phyloP scores from a whole-genome alignment of 441 rosid species.

The Populus trichocarpa region DNA sequence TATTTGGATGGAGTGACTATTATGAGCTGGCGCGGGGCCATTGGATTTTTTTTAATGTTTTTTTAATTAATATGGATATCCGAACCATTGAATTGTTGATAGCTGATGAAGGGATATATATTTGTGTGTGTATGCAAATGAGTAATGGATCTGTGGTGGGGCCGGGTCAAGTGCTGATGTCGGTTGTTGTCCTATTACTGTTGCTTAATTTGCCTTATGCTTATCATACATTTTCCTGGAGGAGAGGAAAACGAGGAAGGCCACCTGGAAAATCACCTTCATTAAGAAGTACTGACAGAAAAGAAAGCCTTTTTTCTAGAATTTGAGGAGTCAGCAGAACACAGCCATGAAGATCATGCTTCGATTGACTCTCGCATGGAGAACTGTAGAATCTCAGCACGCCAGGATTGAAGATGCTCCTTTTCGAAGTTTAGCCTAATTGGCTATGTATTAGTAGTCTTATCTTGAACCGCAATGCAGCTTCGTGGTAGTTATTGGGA shows the following conservation, averaged over 20 bases:
- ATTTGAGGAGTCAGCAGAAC: background rate
- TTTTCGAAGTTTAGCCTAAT: too few species aligned
- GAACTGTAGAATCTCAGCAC: background rate
- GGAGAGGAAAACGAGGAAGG: background rate
- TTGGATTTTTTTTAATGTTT: too few species aligned
- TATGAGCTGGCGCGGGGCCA: too few species aligned
- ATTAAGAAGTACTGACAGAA: background rate
- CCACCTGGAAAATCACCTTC: background rate
- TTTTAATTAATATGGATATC: too few species aligned
- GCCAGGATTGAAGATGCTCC: too few species aligned
- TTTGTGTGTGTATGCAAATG: background rate
- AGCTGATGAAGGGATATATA: too few species aligned
- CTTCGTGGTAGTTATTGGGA: background rate
- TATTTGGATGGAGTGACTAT: too few species aligned
- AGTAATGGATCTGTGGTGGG: background rate
- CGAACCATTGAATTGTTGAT: too few species aligned
- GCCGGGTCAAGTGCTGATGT: background rate
- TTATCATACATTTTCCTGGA: background rate
- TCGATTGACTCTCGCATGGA: background rate
- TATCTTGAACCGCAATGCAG: background rate
- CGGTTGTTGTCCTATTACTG: background rate
- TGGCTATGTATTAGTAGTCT: background rate
- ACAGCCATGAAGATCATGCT: background rate
- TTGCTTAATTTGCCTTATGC: too few species aligned
- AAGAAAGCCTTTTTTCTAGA: background rate